Percentiles rank a stretch among this genome's conserved stretches.
Evolutionary conservation across 495 filamentous ascomycete species (phyloP).

Genomic region (Aspergillus nidulans): DNA sequence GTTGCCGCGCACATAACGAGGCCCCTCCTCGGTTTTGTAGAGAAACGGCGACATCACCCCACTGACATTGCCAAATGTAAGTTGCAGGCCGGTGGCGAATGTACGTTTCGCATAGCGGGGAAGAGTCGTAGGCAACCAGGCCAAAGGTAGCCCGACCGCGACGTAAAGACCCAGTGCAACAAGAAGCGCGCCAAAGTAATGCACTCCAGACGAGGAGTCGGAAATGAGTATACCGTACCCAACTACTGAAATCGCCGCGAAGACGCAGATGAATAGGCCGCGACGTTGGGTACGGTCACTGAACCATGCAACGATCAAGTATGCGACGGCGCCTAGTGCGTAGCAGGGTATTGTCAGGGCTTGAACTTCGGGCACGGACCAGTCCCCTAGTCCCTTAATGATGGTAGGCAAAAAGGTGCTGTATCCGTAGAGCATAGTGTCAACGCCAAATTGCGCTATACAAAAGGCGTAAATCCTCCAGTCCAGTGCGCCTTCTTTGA

Average conservation of each 20-base stretch:
- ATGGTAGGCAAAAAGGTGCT: constrained; percentile 76
- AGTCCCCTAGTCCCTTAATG: constrained; percentile 61
- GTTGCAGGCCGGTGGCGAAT: constrained; percentile 63
- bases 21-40: constrained; percentile 37
- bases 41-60: constrained; percentile 67
- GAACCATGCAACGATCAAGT: constrained; percentile 56
- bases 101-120: constrained; percentile 71
- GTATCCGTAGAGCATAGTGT: constrained; percentile 74
- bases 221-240: constrained; percentile 66
- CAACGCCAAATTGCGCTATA: constrained; percentile 60
- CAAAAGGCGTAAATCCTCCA: constrained; percentile 68
- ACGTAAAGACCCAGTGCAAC: constrained; percentile 70
- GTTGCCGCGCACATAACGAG: constrained; percentile 40
- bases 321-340: constrained; percentile 60
- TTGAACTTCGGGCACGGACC: constrained; percentile 60
- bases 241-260: constrained; percentile 55
- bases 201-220: constrained; percentile 53
- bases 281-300: constrained; percentile 60
- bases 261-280: constrained; percentile 55
- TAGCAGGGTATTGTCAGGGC: constrained; percentile 78
- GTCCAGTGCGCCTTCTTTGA: constrained; percentile 48
- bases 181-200: constrained; percentile 69
- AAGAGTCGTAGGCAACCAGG: constrained; percentile 57
- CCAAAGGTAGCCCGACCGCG: constrained; percentile 62
- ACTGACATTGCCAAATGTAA: constrained; percentile 60